Percentiles rank a stretch among this genome's conserved stretches.
phyloP scores from a whole-genome alignment of 1,284 basidiomycete species.

The Farysia itapuensis region DNA sequence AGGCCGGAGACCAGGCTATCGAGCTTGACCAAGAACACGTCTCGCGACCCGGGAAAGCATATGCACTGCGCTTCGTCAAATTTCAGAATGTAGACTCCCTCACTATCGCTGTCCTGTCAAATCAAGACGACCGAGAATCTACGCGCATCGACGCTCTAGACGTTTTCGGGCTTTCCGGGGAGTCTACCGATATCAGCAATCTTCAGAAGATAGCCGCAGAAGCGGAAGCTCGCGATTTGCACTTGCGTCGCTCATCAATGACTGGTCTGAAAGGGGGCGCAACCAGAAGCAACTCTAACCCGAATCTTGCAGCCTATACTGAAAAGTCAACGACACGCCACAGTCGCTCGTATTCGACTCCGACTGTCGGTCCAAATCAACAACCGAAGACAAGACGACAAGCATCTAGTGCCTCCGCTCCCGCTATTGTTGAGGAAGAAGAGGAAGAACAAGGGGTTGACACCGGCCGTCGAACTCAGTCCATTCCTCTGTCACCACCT shows the following conservation, averaged over 20 bases:
- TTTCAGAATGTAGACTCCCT: conserved; percentile 70
- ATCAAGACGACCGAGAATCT: conserved; percentile 73
- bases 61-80: conserved; percentile 72
- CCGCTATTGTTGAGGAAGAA: conserved; percentile 22
- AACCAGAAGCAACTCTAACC: conserved; percentile 21
- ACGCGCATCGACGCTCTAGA: conserved; percentile 78
- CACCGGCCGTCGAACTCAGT: conserved; percentile 10
- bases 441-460: conserved; percentile 3
- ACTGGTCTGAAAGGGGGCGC: conserved; percentile 69
- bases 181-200: conserved; percentile 63
- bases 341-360: conserved; percentile 20
- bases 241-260: conserved; percentile 5
- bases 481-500: conserved; percentile 64
- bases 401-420: conserved; percentile 11
- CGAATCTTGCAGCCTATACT: conserved; percentile 12
- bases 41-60: conserved; percentile 63
- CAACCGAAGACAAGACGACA: conserved; percentile 8
- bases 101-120: conserved; percentile 76
- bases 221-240: conserved; percentile 8
- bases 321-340: conserved; percentile 17
- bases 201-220: conserved; percentile 39
- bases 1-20: conserved; percentile 61
- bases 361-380: conserved; percentile 12
- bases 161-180: conserved; percentile 70
- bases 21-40: conserved; percentile 60